Conservation (phyloP, 805 yeast species). For the Kodamaea kakaduensis region DNA sequence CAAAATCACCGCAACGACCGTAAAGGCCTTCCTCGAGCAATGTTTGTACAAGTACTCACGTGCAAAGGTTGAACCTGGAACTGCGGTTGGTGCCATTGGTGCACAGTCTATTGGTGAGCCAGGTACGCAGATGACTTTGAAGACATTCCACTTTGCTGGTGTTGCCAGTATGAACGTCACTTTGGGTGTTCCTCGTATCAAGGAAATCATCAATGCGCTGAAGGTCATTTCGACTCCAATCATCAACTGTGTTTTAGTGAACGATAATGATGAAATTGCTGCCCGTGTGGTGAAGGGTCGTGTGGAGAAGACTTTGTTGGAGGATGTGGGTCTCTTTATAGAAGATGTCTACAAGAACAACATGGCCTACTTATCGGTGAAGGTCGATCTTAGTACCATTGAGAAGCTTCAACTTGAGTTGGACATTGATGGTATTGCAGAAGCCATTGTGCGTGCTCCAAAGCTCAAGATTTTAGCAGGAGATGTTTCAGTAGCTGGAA, state of each 20-base stretch:
- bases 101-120: conserved; percentile 99
- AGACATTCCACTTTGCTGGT: conserved; percentile 97
- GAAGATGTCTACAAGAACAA: conserved; percentile 90
- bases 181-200: conserved; percentile 98
- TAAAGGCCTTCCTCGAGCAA: conserved; percentile 64
- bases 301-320: conserved; percentile 83
- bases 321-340: conserved; percentile 82
- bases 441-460: conserved; percentile 79
- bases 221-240: conserved; percentile 94
- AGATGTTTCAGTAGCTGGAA: conserved; percentile 67
- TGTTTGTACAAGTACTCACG: conserved; percentile 78
- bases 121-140: conserved; percentile 96
- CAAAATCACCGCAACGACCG: conserved; percentile 59
- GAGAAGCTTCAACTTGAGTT: conserved; percentile 88
- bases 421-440: conserved; percentile 78
- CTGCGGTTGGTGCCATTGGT: conserved; percentile 99
- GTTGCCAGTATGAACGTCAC: conserved; percentile 99
- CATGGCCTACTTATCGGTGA: conserved; percentile 73
- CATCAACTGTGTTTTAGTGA: conserved; percentile 89
- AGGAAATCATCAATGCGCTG: conserved; percentile 96
- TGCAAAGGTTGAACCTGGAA: conserved; percentile 97
- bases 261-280: conserved; percentile 92
- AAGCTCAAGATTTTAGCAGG: conserved; percentile 76
- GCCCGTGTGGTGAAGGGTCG: conserved; percentile 98
- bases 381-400: conserved; percentile 78